Evolutionary conservation across 2,329 filamentous ascomycete genomes (phyloP), one percentile per base, ranked within the genome.

Genomic region (Plenodomus biglobosus): DNA sequence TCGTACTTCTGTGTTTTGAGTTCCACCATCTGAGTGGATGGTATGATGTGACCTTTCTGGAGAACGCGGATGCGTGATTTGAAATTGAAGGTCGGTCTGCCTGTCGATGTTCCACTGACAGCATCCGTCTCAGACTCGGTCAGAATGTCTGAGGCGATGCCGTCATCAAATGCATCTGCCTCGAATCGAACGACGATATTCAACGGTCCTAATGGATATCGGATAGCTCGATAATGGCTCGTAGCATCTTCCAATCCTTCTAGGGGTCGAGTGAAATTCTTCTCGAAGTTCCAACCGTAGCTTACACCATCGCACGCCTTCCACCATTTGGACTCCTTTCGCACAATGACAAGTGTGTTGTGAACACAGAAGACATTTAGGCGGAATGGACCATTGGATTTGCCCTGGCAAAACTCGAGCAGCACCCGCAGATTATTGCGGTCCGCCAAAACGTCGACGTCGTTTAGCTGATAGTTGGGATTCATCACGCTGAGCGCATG

Each of bases 161-260:
- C 57, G 37, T 61, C 59, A 24, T 61, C 54, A 46, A 64, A 65
- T 2, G 63, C 64, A 27, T 68, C 63, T 22, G 60, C 64, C 46
- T 68, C 65, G 42, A 64, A 68, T 17, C 64, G 61, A 2, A 52
- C 50, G 4, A 65, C 59, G 13, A 68, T 54, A 19, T 58, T 56
- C 1, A 68, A 42, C 0, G 61, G 55, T 0, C 61, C 65, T 59
- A 68, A 59, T 11, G 50, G 36, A 34, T 68, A 67, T 7, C 56
- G 53, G 19, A 68, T 65, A 1, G 56, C 64, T 16, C 65, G 62
- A 40, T 68, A 68, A 44, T 68, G 64, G 30, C 55, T 63, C 3
- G 62, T 62, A 8, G 64, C 58, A 4, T 67, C 61, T 18, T 54
- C 46, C 58, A 68, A 59, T 15, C 56, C 64, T 5, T 53, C 19